Percentiles rank a stretch among this genome's conserved stretches.
Evolutionary conservation across 805 yeast species (phyloP).

Genomic region (Wickerhamiella galacta): DNA sequence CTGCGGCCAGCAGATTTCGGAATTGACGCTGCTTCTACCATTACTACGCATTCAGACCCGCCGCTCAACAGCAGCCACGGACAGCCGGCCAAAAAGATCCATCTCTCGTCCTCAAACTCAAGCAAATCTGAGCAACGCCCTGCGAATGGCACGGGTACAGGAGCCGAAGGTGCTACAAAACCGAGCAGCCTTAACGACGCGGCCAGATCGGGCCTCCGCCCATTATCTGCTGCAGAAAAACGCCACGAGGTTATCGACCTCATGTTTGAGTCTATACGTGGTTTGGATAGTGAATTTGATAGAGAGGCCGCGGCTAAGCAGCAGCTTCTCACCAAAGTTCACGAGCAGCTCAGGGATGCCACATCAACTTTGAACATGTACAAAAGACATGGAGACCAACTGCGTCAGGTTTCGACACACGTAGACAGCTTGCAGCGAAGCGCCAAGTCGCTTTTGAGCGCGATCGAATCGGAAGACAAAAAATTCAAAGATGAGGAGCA

Average conservation of each 20-base stretch:
- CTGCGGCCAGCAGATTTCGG: conserved; percentile 79
- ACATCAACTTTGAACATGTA: conserved; percentile 27
- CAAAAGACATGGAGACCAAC: conserved; percentile 3
- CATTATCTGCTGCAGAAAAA: conserved; percentile 12
- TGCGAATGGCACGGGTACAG: too few species aligned
- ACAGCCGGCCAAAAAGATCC: too few species aligned
- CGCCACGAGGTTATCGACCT: conserved; percentile 33
- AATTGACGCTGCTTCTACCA: conserved; percentile 21
- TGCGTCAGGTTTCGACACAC: conserved; percentile 15
- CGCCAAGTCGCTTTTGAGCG: conserved; percentile 40
- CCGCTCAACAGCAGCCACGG: conserved; percentile 9
- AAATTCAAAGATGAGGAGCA: conserved; percentile 27
- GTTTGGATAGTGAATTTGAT: conserved; percentile 43
- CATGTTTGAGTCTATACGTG: conserved; percentile 33
- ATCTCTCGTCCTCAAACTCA: too few species aligned
- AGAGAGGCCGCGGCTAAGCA: conserved; percentile 39
- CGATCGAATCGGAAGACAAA: conserved; percentile 45
- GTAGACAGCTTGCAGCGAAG: conserved; percentile 38
- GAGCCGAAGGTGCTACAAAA: too few species aligned
- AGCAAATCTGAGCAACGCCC: too few species aligned
- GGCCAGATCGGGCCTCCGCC: background rate
- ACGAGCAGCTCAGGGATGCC: conserved; percentile 40
- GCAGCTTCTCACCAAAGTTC: conserved; percentile 33
- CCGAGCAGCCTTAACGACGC: too few species aligned
- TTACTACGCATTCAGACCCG: background rate